phyloP scores from a whole-genome alignment of 2,329 filamentous ascomycete species.

The Ascochyta fabae region DNA sequence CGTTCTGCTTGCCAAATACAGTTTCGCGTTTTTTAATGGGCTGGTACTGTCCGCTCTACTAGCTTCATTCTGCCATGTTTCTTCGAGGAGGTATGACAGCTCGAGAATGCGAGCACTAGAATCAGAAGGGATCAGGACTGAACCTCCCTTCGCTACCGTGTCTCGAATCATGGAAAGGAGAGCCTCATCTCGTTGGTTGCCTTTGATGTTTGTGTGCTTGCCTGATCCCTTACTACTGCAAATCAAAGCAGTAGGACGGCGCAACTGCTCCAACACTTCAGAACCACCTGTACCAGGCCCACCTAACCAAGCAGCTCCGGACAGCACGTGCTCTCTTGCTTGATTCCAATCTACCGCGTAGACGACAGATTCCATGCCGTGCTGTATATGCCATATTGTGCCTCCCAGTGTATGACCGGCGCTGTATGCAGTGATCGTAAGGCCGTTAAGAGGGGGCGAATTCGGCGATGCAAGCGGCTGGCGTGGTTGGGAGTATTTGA shows the following conservation, averaged over 20 bases:
- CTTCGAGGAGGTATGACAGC: slow-evolving; percentile 88
- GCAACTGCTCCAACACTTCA: slow-evolving; percentile 90
- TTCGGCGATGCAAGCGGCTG: slow-evolving; percentile 87
- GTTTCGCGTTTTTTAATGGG: slow-evolving; percentile 58
- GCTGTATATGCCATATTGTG: slow-evolving; percentile 98
- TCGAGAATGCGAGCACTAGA: slow-evolving; percentile 95
- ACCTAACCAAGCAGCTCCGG: slow-evolving; percentile 91
- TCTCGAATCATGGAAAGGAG: slow-evolving; percentile 81
- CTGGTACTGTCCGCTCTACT: slow-evolving; percentile 45
- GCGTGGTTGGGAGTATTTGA: slow-evolving; percentile 97
- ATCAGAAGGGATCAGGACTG: slow-evolving; percentile 91
- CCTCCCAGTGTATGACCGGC: slow-evolving; percentile 94
- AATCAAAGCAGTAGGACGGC: slow-evolving; percentile 90
- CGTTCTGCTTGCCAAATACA: slow-evolving; percentile 87
- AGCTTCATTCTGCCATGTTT: slow-evolving; percentile 71
- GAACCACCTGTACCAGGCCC: slow-evolving; percentile 79
- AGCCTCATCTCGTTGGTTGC: slow-evolving; percentile 83
- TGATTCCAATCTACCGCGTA: slow-evolving; percentile 99
- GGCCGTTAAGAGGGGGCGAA: slow-evolving; percentile 84
- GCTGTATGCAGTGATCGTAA: slow-evolving; percentile 96
- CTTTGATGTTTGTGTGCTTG: slow-evolving; percentile 71
- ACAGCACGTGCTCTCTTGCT: slow-evolving; percentile 91
- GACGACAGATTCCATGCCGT: slow-evolving; percentile 94
- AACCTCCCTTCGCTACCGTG: slow-evolving; percentile 82
- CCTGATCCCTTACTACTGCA: slow-evolving; percentile 87